Conservation (phyloP, 768 basidiomycete species). For the Leucosporidium yakuticum region DNA sequence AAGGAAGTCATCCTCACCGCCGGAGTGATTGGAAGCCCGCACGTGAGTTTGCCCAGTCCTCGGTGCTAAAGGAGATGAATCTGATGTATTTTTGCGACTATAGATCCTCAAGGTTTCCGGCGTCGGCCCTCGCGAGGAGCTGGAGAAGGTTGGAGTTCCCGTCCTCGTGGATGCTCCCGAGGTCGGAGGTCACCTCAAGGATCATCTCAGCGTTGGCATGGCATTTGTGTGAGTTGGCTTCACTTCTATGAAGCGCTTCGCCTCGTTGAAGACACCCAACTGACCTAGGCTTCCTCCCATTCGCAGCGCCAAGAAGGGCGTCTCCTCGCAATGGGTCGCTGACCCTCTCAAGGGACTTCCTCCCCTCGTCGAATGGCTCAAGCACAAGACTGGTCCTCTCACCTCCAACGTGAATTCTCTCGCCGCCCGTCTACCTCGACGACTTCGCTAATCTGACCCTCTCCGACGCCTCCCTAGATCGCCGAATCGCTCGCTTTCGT, state of each 20-base stretch:
- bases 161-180: constrained; percentile 43
- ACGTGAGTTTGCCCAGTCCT: constrained; percentile 35
- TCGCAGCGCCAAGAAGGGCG: constrained; percentile 8
- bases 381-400: constrained; percentile 15
- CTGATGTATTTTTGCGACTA: too few relatives aligned
- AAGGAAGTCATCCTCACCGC: constrained; percentile 19
- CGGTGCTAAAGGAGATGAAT: too few relatives aligned
- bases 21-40: constrained; percentile 31
- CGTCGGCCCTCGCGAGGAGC: constrained; percentile 15
- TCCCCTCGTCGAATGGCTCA: constrained; percentile 20
- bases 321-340: constrained; percentile 11
- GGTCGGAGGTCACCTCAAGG: constrained; percentile 49
- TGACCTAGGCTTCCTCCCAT: not conserved
- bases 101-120: constrained; percentile 24
- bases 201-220: constrained; percentile 8
- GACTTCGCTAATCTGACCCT: not conserved
- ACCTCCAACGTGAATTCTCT: not conserved
- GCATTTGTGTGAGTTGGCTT: not conserved
- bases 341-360: constrained; percentile 17
- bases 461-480: not conserved
- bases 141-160: constrained; percentile 12
- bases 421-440: not conserved
- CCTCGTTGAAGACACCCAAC: too few relatives aligned
- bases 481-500: constrained; percentile 32
- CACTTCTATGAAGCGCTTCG: not conserved